Conservation (phyloP, 306 rosid genomes). For the Pyrus pyrifolia region DNA sequence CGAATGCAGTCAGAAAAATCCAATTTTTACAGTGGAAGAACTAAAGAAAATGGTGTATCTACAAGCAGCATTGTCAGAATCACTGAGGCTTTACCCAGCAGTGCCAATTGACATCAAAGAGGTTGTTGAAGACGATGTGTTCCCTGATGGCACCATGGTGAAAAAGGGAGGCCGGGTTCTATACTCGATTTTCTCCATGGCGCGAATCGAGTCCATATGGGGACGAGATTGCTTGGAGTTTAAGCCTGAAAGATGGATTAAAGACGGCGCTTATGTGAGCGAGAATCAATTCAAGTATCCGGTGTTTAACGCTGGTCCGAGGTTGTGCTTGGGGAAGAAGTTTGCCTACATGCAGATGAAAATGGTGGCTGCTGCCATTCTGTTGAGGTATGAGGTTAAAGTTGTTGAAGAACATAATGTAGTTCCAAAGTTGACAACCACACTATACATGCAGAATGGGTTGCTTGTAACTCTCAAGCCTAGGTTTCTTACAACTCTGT, state of each 20-base stretch:
- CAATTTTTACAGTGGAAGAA: slow-evolving; percentile 24
- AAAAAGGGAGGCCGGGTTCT: slow-evolving; percentile 28
- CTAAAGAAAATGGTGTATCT: slow-evolving; percentile 38
- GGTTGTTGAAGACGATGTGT: slow-evolving; percentile 26
- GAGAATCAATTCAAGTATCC: slow-evolving; percentile 33
- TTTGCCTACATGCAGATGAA: slow-evolving; percentile 48
- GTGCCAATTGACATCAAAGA: slow-evolving; percentile 41
- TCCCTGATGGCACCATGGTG: slow-evolving; percentile 32
- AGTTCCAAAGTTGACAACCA: slow-evolving; percentile 31
- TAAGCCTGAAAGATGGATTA: slow-evolving; percentile 47
- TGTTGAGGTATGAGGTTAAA: slow-evolving; percentile 28
- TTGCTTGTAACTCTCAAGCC: slow-evolving; percentile 31
- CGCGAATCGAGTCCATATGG: slow-evolving; percentile 34
- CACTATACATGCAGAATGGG: slow-evolving; percentile 40
- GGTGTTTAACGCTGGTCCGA: slow-evolving; percentile 43
- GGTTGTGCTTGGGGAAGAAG: slow-evolving; percentile 42
- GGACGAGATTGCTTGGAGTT: slow-evolving; percentile 45
- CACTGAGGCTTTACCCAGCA: slow-evolving; percentile 42
- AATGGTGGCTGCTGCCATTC: slow-evolving; percentile 32
- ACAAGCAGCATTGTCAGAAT: slow-evolving; percentile 37
- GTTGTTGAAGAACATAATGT: slow-evolving; percentile 28
- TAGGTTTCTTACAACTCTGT: not conserved
- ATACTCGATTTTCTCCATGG: slow-evolving; percentile 31
- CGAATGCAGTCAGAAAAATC: not conserved
- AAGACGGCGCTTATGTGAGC: slow-evolving; percentile 13